Evolutionary conservation across 768 basidiomycete genomes (phyloP).

Genomic region (Lepiota venenata): DNA sequence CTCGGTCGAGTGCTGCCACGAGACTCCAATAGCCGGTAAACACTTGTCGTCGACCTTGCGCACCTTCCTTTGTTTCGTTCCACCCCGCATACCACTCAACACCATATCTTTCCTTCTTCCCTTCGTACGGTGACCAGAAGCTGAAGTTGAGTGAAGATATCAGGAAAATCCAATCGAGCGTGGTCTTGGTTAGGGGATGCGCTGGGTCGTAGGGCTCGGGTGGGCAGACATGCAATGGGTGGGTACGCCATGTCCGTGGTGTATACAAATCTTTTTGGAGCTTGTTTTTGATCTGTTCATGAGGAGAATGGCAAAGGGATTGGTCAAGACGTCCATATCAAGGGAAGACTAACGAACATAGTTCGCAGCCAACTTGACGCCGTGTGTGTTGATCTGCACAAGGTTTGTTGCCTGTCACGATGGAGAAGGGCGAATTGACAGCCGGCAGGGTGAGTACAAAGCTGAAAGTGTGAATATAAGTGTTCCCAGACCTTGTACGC

Average conservation of each 20-base stretch:
- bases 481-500: slow-evolving; percentile 46
- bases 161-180: slow-evolving; percentile 85
- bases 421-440: not conserved
- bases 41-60: slow-evolving; percentile 28
- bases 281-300: slow-evolving; percentile 54
- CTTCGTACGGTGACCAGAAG: slow-evolving; percentile 81
- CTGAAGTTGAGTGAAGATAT: slow-evolving; percentile 85
- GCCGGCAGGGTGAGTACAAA: not conserved
- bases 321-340: not conserved
- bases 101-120: slow-evolving; percentile 59
- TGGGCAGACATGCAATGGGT: slow-evolving; percentile 72
- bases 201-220: slow-evolving; percentile 54
- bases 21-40: slow-evolving; percentile 89
- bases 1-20: slow-evolving; percentile 79
- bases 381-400: slow-evolving; percentile 55
- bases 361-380: slow-evolving; percentile 64
- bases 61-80: slow-evolving; percentile 27
- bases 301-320: not conserved
- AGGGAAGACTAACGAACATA: slow-evolving; percentile 40
- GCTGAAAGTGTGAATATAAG: not conserved
- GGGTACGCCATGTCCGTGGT: slow-evolving; percentile 79
- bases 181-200: slow-evolving; percentile 51
- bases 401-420: slow-evolving; percentile 50
- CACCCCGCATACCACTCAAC: slow-evolving; percentile 77
- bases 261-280: slow-evolving; percentile 65